Evolutionary conservation across 2,329 filamentous ascomycete genomes (phyloP), one percentile per base, ranked within the genome.

Genomic region (Epichloe amarillans): DNA sequence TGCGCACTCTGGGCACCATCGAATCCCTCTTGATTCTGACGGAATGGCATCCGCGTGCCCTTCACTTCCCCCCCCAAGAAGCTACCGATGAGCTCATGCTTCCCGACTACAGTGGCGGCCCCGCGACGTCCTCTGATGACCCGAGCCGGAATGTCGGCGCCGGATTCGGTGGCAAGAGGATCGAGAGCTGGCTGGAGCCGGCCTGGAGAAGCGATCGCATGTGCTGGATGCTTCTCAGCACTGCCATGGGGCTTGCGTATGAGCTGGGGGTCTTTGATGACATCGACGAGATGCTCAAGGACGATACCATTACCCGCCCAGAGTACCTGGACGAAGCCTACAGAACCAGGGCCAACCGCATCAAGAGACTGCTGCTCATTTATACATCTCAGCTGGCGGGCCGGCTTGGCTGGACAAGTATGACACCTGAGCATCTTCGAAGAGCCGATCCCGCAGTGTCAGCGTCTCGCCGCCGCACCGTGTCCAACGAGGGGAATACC

Each of bases 161-260:
- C 33, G 79, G 80, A n/a, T 77, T 88, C 19, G 87, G 88, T 43
- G 88, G 88, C 10, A 84, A 86, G 64, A 76, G 89, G 30, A 93
- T 96, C 56, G 89, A 95, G 62, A 91, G 88, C 64, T 97, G 93
- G 88, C 79, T 97, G 4, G 93, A 98, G 65, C 93, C 93, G 2
- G 91, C 88, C 8, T 96, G 91, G 88, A 79, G 91, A 59, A 88
- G 85, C 56, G 91, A 96, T 61, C 85, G 89, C 50, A 95, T 96
- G 87, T 95, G 88, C 63, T 96, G 91, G 91, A 96, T 96, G 88
- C 73, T 97, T 14, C 76, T 97, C 33, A 94, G 88, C 61, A 94
- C 89, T 38, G 89, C 88, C 14, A 86, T 91, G 72, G 86, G 89
- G 1, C 73, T 97, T 38, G 88, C 87, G 0, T 95, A 95, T 58